These are phyloP conservation scores for Nakazawaea anatomiae DNA, from an alignment of 805 yeast species.

Conservation along the genomic window DNA sequence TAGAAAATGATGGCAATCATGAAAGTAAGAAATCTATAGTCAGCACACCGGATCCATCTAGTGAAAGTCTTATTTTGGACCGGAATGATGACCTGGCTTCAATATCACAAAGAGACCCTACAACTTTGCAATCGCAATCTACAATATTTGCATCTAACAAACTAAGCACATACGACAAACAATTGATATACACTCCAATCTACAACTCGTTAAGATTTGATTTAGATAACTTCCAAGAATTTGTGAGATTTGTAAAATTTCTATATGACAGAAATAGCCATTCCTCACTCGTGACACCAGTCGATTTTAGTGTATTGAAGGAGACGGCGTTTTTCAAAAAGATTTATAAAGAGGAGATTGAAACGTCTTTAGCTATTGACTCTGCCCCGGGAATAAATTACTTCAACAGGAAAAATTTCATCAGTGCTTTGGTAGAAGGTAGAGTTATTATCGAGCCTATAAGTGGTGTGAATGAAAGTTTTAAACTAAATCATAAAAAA, in stretches of 20 bases:
- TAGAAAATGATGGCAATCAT: slow-evolving; percentile 36
- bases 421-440: slow-evolving; percentile 71
- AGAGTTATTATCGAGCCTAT: slow-evolving; percentile 82
- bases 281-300: slow-evolving; percentile 8
- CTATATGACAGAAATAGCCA: slow-evolving; percentile 4
- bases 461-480: slow-evolving; percentile 73
- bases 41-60: slow-evolving; percentile 4
- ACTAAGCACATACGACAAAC: slow-evolving; percentile 17
- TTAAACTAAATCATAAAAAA: slow-evolving; percentile 32
- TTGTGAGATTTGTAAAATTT: slow-evolving; percentile 31
- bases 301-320: slow-evolving; percentile 26
- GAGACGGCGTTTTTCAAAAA: slow-evolving; percentile 56
- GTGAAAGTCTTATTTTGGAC: slow-evolving; percentile 2
- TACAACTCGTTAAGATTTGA: slow-evolving; percentile 37
- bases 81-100: neutral
- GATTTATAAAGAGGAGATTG: slow-evolving; percentile 72
- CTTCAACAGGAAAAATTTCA: slow-evolving; percentile 54
- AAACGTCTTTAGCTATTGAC: slow-evolving; percentile 62
- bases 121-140: slow-evolving; percentile 7
- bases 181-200: slow-evolving; percentile 21
- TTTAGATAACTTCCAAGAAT: slow-evolving; percentile 35
- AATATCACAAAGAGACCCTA: slow-evolving; percentile 1
- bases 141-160: slow-evolving; percentile 10
- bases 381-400: slow-evolving; percentile 58
- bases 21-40: slow-evolving; percentile 14